phyloP scores from a whole-genome alignment of 2,329 filamentous ascomycete genomes.

The Ascochyta lentis region DNA sequence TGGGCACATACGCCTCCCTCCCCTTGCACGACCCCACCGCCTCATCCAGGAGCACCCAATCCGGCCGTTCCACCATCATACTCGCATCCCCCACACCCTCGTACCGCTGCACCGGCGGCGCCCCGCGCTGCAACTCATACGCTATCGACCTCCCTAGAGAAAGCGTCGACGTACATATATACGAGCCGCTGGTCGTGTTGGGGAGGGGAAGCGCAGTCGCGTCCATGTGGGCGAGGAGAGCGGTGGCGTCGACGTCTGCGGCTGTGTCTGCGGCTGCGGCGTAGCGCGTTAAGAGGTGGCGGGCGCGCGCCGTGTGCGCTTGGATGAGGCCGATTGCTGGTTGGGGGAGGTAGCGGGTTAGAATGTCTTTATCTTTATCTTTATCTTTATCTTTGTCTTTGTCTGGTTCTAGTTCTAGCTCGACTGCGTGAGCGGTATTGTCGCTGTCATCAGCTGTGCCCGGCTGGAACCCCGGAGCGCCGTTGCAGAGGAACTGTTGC shows the following conservation, averaged over 20 bases:
- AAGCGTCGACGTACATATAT: neutral
- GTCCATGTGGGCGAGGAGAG: slow-evolving; percentile 10
- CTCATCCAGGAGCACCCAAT: slow-evolving; percentile 25
- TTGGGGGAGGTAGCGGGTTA: slow-evolving; percentile 27
- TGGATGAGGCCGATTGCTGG: slow-evolving; percentile 33
- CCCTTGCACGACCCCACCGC: slow-evolving; percentile 24
- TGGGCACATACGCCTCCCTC: slow-evolving; percentile 21
- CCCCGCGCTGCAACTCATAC: slow-evolving; percentile 23
- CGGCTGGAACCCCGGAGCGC: slow-evolving; percentile 27
- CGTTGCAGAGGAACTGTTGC: slow-evolving; percentile 35
- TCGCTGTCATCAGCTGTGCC: slow-evolving; percentile 1
- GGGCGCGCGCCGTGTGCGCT: slow-evolving; percentile 27
- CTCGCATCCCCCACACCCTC: slow-evolving; percentile 19
- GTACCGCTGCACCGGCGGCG: slow-evolving; percentile 20
- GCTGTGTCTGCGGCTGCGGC: too few species aligned
- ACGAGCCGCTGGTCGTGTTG: neutral
- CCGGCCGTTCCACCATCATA: slow-evolving; percentile 4
- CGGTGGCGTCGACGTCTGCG: neutral
- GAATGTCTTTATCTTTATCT: neutral
- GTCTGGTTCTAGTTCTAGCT: too few species aligned
- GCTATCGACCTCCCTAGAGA: neutral
- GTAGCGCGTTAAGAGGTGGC: neutral
- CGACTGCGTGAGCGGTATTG: too few species aligned
- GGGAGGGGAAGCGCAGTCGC: neutral
- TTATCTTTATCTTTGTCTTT: too few species aligned